Evolutionary conservation across 129 eudicot species (phyloP).

Genomic region (Pulicaria dysenterica): DNA sequence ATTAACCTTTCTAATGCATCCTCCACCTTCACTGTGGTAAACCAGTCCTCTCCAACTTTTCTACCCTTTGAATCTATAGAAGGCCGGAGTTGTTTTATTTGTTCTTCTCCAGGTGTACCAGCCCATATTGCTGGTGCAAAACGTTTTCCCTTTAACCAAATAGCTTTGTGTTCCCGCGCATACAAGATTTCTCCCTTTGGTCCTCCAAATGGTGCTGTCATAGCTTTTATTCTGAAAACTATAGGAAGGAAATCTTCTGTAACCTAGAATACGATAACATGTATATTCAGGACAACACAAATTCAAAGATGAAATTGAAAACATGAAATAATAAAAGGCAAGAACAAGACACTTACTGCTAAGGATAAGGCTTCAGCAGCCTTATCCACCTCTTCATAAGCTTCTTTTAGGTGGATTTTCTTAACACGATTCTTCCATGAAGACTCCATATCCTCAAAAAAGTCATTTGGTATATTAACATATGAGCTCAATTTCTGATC

Average conservation of each 20-base stretch:
- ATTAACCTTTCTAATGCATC: slow-evolving; percentile 75
- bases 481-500: slow-evolving; percentile 63
- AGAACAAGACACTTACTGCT: slow-evolving; percentile 51
- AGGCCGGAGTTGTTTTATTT: slow-evolving; percentile 76
- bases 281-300: slow-evolving; percentile 10
- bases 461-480: slow-evolving; percentile 63
- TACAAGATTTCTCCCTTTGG: slow-evolving; percentile 91
- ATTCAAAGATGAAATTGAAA: slow-evolving; percentile 4
- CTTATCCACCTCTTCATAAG: slow-evolving; percentile 71
- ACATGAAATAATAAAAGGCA: slow-evolving; percentile 10
- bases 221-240: slow-evolving; percentile 73
- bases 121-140: slow-evolving; percentile 82
- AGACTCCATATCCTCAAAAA: slow-evolving; percentile 91
- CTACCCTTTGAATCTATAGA: slow-evolving; percentile 92
- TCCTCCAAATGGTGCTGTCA: slow-evolving; percentile 79
- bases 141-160: slow-evolving; percentile 95
- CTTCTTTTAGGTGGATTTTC: slow-evolving; percentile 78
- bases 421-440: slow-evolving; percentile 94
- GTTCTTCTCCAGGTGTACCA: slow-evolving; percentile 84
- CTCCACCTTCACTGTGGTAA: slow-evolving; percentile 86
- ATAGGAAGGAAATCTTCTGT: slow-evolving; percentile 87
- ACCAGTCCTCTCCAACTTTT: slow-evolving; percentile 98
- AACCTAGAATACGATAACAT: slow-evolving; percentile 45
- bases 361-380: slow-evolving; percentile 74
- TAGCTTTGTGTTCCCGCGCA: slow-evolving; percentile 85